A percentile compares a stretch with the other conserved stretches of the same genome.
These are phyloP conservation scores for Typha latifolia DNA, from an alignment of 176 grass and related monocot species.

Conservation along the genomic window DNA sequence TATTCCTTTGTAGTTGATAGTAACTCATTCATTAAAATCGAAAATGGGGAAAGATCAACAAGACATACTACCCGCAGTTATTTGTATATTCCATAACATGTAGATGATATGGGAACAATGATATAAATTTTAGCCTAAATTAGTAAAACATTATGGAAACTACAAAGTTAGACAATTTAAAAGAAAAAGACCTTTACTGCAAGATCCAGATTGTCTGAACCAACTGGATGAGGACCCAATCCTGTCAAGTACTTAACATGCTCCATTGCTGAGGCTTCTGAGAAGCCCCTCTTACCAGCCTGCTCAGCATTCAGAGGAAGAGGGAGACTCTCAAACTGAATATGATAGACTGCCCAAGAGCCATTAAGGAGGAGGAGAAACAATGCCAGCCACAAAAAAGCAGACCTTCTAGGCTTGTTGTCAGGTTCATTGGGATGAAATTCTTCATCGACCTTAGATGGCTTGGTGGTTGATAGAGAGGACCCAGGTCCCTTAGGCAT, in stretches of 20 bases:
- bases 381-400: conserved; percentile 59
- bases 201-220: conserved; percentile 71
- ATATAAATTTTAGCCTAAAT: not conserved
- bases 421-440: conserved; percentile 16
- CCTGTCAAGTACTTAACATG: conserved; percentile 73
- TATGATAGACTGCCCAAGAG: conserved; percentile 67
- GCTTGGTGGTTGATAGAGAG: not conserved
- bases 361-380: conserved; percentile 69
- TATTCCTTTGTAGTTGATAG: too few relatives aligned
- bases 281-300: conserved; percentile 82
- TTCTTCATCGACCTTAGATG: conserved; percentile 24
- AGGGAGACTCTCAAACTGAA: conserved; percentile 67
- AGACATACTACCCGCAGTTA: too few relatives aligned
- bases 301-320: conserved; percentile 54
- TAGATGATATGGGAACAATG: not conserved
- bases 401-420: conserved; percentile 38
- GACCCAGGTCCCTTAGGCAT: not conserved
- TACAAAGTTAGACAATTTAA: conserved; percentile 9
- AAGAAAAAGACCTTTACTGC: conserved; percentile 61
- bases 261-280: conserved; percentile 65
- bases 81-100: not conserved
- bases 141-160: not conserved
- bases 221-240: conserved; percentile 89
- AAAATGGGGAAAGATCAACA: too few relatives aligned
- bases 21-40: too few relatives aligned